These are phyloP conservation scores for Pisolithus microcarpus DNA, from an alignment of 768 basidiomycete genomes.

Conservation along the genomic window DNA sequence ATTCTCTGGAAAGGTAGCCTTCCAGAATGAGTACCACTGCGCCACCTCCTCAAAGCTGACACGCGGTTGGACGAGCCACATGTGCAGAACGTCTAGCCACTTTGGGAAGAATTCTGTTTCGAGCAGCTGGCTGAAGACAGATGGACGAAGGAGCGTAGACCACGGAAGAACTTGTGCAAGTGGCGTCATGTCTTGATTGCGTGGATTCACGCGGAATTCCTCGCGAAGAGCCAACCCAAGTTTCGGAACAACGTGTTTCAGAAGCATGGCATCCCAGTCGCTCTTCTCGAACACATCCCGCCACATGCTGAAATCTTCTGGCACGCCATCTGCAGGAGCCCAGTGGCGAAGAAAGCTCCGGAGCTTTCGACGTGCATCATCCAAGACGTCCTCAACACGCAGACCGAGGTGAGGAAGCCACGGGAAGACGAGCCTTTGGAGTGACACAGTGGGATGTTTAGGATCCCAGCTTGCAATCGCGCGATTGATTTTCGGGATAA, in stretches of 20 bases:
- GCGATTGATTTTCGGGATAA: slow-evolving; percentile 86
- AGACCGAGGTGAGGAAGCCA: slow-evolving; percentile 90
- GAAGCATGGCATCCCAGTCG: slow-evolving; percentile 88
- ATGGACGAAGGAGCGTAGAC: slow-evolving; percentile 63
- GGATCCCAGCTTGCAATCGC: slow-evolving; percentile 81
- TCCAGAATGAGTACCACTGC: slow-evolving; percentile 92
- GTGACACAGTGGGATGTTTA: slow-evolving; percentile 46
- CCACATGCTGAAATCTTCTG: slow-evolving; percentile 75
- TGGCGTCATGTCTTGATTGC: slow-evolving; percentile 81
- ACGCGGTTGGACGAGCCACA: slow-evolving; percentile 88
- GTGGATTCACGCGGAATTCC: slow-evolving; percentile 86
- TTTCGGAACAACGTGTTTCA: slow-evolving; percentile 90
- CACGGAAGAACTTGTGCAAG: slow-evolving; percentile 71
- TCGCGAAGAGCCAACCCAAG: slow-evolving; percentile 76
- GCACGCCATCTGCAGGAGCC: slow-evolving; percentile 64
- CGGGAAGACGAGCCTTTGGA: slow-evolving; percentile 85
- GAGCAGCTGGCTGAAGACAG: slow-evolving; percentile 76
- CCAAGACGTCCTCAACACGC: slow-evolving; percentile 76
- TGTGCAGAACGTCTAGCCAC: slow-evolving; percentile 85
- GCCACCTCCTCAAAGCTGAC: slow-evolving; percentile 90
- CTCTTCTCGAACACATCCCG: slow-evolving; percentile 70
- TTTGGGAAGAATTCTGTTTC: slow-evolving; percentile 95
- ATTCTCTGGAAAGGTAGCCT: slow-evolving; percentile 61
- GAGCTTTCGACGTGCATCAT: slow-evolving; percentile 81
- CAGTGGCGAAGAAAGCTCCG: slow-evolving; percentile 73